Base-by-base conservation (phyloP, 228 moss, liverwort and hornwort species). In the Sphagnum magellanicum region DNA sequence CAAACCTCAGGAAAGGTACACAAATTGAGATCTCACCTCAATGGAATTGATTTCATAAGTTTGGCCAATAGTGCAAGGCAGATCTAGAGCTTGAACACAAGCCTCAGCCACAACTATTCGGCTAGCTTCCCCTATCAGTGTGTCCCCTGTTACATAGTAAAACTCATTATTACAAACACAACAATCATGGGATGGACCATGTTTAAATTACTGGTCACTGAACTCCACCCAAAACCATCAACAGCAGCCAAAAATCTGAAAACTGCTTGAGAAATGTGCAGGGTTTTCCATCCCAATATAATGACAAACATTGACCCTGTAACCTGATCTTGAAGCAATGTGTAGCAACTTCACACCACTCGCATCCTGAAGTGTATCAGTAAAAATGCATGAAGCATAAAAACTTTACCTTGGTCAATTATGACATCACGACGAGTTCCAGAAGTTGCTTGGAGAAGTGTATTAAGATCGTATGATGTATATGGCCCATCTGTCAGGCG, bases 71-170 rank as follows among this genome's bases (percentile, higher is more conserved):
- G 94, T 92, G 68, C 78, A 90, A 4, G 86, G 86, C 60, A 92
- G 81, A 70, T 89, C 80, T 52, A 98, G 68, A 52, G 85, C 85
- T 81, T 90, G 87, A 52, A 98, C 75, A 77, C 94, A 98, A 71
- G 94, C 91, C 81, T 93, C 98, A 48, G 98, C 98, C 53, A 98
- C 81, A 64, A 84, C 84, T 52, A 98, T 65, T 68, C 98, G 84
- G 83, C 92, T 94, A 63, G 98, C 87, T 79, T 92, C 89, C 49
- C 98, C 98, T 5, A 83, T 81, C 67, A 98, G 75, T 60, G 75
- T 84, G 73, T 98, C 98, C 63, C 98, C 98, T 94, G 73, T 48
- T 67, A 59, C 32, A 32, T 32, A 46, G 17, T 50, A 51, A 63
- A 61, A 4, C 59, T 32, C 32, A 32, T 32, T 32, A 32, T 32